Percentiles rank a stretch among this genome's conserved stretches.
Conservation (phyloP, 2,329 filamentous ascomycete species). For the Aspergillus sp. region DNA sequence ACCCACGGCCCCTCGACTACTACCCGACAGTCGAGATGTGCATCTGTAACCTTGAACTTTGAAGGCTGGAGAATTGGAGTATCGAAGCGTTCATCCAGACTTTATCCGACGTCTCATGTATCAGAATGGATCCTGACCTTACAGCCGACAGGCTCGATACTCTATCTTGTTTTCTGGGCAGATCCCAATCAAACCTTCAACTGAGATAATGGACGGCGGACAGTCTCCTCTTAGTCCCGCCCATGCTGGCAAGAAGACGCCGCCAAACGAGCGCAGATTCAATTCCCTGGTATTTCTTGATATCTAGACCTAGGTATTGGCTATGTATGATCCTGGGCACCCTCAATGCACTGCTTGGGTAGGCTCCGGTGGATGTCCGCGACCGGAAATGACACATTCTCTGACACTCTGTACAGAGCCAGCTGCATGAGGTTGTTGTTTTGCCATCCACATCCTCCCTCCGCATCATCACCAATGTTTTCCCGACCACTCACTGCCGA, state of each 20-base stretch:
- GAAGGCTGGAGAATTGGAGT: background rate
- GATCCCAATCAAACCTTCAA: slow-evolving; percentile 1
- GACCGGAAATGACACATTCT: slow-evolving; percentile 17
- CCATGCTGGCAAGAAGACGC: background rate
- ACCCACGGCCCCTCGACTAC: background rate
- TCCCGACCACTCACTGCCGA: slow-evolving; percentile 13
- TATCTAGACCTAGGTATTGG: background rate
- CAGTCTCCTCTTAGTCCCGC: background rate
- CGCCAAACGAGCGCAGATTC: background rate
- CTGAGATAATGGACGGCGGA: background rate
- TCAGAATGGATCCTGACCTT: background rate
- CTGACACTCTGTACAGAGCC: slow-evolving; percentile 6
- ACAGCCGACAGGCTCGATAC: background rate
- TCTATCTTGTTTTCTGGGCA: slow-evolving; percentile 1
- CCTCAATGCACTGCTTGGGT: background rate
- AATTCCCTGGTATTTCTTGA: slow-evolving; percentile 1
- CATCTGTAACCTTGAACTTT: background rate
- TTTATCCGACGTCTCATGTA: background rate
- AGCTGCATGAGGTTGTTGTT: slow-evolving; percentile 2
- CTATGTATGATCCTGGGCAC: background rate
- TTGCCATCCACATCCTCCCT: slow-evolving; percentile 10
- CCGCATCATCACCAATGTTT: slow-evolving; percentile 10
- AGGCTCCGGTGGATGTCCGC: slow-evolving; percentile 11
- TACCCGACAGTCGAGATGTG: background rate
- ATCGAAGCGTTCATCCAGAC: background rate